phyloP scores from a whole-genome alignment of 176 grass and related monocot species.

The Sorghum bicolor region Sorghum_bicolor_NCBIv3 NC_012872.2:59041501-59042000 shows the following conservation, averaged over 20 bases:
- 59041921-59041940: not conserved
- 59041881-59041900: not conserved
- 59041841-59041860: not conserved
- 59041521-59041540: no score
- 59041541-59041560: no score
- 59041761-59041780: not conserved
- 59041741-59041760: not conserved
- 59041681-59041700: not conserved
- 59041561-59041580: no score
- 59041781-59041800: not conserved
- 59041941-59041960: not conserved
- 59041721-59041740: not conserved
- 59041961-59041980: not conserved
- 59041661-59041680: no score
- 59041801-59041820: not conserved
- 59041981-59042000: constrained; percentile 22
- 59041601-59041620: no score
- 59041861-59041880: not conserved
- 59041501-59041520: no score
- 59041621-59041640: no score
- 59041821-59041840: not conserved
- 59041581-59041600: no score
- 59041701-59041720: not conserved
- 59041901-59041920: not conserved
- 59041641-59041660: no score